Base-by-base conservation (phyloP, 2,329 filamentous ascomycete species). In the Xylariomycetidae sp. region DNA sequence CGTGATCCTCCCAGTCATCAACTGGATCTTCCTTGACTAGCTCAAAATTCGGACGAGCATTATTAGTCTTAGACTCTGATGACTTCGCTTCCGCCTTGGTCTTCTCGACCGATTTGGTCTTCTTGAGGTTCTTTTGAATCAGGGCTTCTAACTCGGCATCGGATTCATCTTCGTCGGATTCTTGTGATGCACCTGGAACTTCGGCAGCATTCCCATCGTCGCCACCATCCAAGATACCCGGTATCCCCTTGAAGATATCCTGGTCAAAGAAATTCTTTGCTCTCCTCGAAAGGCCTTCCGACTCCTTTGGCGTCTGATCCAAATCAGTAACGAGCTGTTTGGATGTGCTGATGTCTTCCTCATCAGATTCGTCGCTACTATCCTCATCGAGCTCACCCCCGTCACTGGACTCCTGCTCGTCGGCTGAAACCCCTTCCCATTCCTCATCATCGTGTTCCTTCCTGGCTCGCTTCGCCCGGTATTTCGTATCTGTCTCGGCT, bases 211-310 rank as follows among this genome's bases (percentile, higher is more conserved):
- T n/a, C n/a, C n/a, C n/a, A n/a, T n/a, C n/a, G n/a, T n/a, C n/a
- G n/a, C n/a, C n/a, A n/a, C 76, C 69, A 13, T 79, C 79, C 3
- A 82, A 64, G 14, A 83, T 59, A 0, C 77, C 85, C 15, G 79
- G 77, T 34, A 97, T 80, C 25, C 80, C 86, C 47, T 89, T 81
- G 69, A 98, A 98, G 25, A 98, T 83, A 46, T 96, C 89, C 56
- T 96, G 90, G 49, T 85, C 84, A 59, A 98, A 98, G 65, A 98
- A 98, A 40, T 83, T 75, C 8, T 82, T 77, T 7, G 92, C 92
- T 43, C 88, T 78, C 58, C 82, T 89, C 3, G 88, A 94, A n/a
- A 97, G 69, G 9, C 76, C 80, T 17, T 67, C 67, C 6, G 64
- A 59, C 10, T 70, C 67, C 23, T 65, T 63, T 4, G 62, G 62